Evolutionary conservation across 129 eudicot genomes (phyloP), one percentile per base, ranked within the genome.

Genomic region (Escallonia herrerae): DNA sequence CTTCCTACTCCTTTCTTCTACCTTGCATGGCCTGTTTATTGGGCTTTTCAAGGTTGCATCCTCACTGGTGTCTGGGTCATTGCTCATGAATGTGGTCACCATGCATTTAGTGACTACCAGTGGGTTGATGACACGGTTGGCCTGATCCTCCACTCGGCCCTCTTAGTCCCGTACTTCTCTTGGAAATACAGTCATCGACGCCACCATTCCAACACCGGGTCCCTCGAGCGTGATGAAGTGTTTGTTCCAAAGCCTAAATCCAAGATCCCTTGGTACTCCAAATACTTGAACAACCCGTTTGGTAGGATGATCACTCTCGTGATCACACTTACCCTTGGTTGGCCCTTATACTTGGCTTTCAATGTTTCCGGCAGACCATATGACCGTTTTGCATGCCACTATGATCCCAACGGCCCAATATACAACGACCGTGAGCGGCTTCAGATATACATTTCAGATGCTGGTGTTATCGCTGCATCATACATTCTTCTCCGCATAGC

Each of bases 141-240:
- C 2, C 69, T 75, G 56, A 44, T 75, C 62, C 57, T 75, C 70
- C 80, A 75, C 37, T 75, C 71, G 1, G 70, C 61, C 56, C 40
- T 63, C 44, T 42, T 75, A 22, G 69, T 73, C 0, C 79, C 74
- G 2, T 75, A 60, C 55, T 68, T 63, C 47, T 75, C 80, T 1
- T 75, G 71, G 54, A 75, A 75, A 46, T 75, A 68, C 45, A 75
- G 75, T 3, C 80, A 75, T 7, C 61, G 66, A 1, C 66, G 70
- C 70, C 75, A 75, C 62, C 80, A 75, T 9, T 69, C 74, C 42
- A 72, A 75, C 80, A 75, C 75, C 0, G 71, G 71, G 5, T 75
- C 80, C 3, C 63, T 69, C 11, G 75, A 69, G 45, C 71, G 54
- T 5, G 80, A 75, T 33, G 80, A 75, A 56, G 80, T 75, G 2